Base-by-base conservation (phyloP, 108 stramenopile species). In the Schizochytrium sp. region DNA sequence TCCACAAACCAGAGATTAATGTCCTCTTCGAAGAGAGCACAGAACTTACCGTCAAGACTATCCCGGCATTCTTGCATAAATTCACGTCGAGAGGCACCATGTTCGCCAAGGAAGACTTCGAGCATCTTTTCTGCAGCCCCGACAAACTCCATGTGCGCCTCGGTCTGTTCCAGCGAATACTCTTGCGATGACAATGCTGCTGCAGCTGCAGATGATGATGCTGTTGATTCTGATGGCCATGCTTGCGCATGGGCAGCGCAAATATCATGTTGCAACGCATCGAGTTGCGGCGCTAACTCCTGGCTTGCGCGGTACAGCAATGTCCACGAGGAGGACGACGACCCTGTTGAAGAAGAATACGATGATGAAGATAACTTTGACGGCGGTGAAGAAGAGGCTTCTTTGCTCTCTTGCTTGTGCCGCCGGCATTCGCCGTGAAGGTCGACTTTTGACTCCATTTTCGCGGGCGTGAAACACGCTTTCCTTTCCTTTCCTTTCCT, bases 251-350 rank as follows among this genome's bases (percentile, higher is more conserved):
- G 48, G 43, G 44, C 76, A 18, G 16, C 12, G n/a, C 6, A 6
- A 18, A 83, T 53, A 53, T 83, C 23, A 6, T 83, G 43, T 53
- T 25, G 6, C 19, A 83, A 16, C n/a, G 19, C 16, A 8, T 83
- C 51, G 16, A 83, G 76, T 45, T 55, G 6, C n/a, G 76, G 76
- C 12, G 19, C 45, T 18, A 83, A 45, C 51, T 83, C 48, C 76
- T 83, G 76, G 76, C 76, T 83, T 34, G 76, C 76, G 2, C 76
- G 45, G 23, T 83, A 83, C 76, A 83, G 76, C 76, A 69, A 0
- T 41, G 63, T 69, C 63, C 63, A 69, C 25, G 8, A 16, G 14
- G 55, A 57, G 55, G 34, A 34, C 2, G 34, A 34, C 34, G 34
- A 34, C 34, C 34, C 34, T 34, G 34, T 34, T 34, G 55, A 57